A percentile compares a stretch with the other conserved stretches of the same genome.
Conservation (phyloP, 1,284 basidiomycete species). For the Golubevia sp. region DNA sequence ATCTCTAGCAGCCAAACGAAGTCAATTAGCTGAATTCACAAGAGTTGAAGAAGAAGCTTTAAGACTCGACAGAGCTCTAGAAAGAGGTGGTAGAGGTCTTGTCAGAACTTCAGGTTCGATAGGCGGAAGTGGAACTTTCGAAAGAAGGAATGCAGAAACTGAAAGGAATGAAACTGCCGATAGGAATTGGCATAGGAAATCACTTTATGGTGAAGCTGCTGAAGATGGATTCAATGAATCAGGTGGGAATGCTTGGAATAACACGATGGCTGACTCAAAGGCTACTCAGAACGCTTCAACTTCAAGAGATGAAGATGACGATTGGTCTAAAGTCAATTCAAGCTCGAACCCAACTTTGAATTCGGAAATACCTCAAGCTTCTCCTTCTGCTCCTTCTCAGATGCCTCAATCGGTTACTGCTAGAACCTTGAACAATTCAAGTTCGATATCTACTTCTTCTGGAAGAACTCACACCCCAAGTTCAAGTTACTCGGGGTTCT, state of each 20-base stretch:
- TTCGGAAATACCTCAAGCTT: too few relatives aligned
- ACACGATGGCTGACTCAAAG: too few relatives aligned
- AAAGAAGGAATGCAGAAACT: slow-evolving; percentile 16
- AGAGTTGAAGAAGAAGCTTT: slow-evolving; percentile 47
- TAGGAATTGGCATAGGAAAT: neutral
- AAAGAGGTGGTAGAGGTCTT: slow-evolving; percentile 47
- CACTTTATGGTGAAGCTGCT: neutral
- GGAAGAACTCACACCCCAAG: neutral
- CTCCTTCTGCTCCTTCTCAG: neutral
- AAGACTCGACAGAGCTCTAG: slow-evolving; percentile 51
- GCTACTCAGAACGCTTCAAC: too few relatives aligned
- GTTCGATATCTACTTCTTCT: neutral
- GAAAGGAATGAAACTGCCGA: slow-evolving; percentile 4
- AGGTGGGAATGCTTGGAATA: too few relatives aligned
- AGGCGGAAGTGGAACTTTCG: slow-evolving; percentile 3
- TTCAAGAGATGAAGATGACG: too few relatives aligned
- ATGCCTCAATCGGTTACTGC: neutral
- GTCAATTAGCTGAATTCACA: slow-evolving; percentile 51
- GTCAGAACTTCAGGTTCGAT: neutral
- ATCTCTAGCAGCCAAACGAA: slow-evolving; percentile 45
- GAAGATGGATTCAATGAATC: too few relatives aligned
- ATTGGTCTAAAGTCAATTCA: too few relatives aligned
- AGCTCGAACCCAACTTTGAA: too few relatives aligned
- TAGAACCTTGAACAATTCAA: neutral
- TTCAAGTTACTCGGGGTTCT: slow-evolving; percentile 19